Conservation (phyloP, 371 early-diverging fungal species). For the Mortierella sp. region DNA sequence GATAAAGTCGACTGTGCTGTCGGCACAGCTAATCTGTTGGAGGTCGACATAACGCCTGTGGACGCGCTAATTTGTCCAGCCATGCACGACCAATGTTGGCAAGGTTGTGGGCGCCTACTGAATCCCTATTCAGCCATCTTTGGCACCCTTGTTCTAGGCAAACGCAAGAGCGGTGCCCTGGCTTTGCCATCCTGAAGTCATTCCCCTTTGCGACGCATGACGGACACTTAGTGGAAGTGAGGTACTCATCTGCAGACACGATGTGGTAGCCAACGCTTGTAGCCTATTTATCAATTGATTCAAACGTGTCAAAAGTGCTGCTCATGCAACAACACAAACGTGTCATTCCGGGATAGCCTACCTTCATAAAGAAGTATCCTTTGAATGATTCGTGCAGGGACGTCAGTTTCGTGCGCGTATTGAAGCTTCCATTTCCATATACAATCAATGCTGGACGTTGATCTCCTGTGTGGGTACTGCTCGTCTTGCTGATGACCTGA, state of each 20-base stretch:
- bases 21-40: no score
- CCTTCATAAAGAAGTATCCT: conserved; percentile 1
- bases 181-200: no score
- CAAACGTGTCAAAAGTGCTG: background rate
- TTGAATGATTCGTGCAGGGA: conserved; percentile 1
- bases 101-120: no score
- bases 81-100: no score
- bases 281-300: background rate
- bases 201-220: background rate
- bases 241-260: background rate
- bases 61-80: no score
- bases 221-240: background rate
- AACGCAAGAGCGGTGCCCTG: no score
- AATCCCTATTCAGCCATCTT: no score
- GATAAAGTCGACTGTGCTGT: no score
- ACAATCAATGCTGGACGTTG: background rate
- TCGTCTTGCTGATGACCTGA: background rate
- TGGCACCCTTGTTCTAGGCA: no score
- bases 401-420: background rate
- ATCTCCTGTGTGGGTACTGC: background rate
- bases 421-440: background rate
- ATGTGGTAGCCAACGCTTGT: background rate
- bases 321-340: background rate
- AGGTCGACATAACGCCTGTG: no score
- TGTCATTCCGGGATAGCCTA: background rate